A percentile compares a stretch with the other conserved stretches of the same genome.
These are phyloP conservation scores for Amanita rimosa DNA, from an alignment of 768 basidiomycete species.

Conservation along the genomic window DNA sequence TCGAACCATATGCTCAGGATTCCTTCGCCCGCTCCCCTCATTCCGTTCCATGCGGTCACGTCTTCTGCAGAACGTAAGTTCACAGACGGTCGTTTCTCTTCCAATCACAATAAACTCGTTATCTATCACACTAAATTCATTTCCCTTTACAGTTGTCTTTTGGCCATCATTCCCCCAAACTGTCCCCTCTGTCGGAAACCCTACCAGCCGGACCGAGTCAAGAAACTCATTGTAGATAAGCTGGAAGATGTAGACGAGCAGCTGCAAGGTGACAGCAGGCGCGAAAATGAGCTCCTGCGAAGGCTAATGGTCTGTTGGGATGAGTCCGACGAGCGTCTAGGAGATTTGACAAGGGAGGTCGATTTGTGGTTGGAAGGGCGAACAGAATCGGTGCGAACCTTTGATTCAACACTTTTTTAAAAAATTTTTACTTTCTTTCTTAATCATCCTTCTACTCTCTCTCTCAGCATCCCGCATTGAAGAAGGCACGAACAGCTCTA, in stretches of 20 bases:
- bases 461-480: slow-evolving; percentile 12
- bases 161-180: slow-evolving; percentile 32
- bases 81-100: too few species aligned
- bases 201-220: slow-evolving; percentile 44
- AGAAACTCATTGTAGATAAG: slow-evolving; percentile 57
- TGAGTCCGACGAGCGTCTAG: slow-evolving; percentile 21
- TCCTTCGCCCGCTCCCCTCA: slow-evolving; percentile 43
- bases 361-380: slow-evolving; percentile 39
- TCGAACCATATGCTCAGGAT: slow-evolving; percentile 49
- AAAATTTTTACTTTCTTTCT: neutral
- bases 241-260: slow-evolving; percentile 24
- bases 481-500: slow-evolving; percentile 24
- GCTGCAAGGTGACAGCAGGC: slow-evolving; percentile 4
- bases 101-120: slow-evolving; percentile 4
- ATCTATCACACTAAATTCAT: neutral
- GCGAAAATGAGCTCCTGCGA: slow-evolving; percentile 25
- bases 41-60: slow-evolving; percentile 68
- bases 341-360: slow-evolving; percentile 33
- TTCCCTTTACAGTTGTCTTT: slow-evolving; percentile 35
- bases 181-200: slow-evolving; percentile 62
- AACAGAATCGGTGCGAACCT: slow-evolving; percentile 25
- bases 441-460: neutral
- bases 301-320: slow-evolving; percentile 29
- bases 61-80: slow-evolving; percentile 58
- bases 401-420: neutral